Evolutionary conservation across 2,329 filamentous ascomycete species (phyloP).

Genomic region (Cercospora janseana): DNA sequence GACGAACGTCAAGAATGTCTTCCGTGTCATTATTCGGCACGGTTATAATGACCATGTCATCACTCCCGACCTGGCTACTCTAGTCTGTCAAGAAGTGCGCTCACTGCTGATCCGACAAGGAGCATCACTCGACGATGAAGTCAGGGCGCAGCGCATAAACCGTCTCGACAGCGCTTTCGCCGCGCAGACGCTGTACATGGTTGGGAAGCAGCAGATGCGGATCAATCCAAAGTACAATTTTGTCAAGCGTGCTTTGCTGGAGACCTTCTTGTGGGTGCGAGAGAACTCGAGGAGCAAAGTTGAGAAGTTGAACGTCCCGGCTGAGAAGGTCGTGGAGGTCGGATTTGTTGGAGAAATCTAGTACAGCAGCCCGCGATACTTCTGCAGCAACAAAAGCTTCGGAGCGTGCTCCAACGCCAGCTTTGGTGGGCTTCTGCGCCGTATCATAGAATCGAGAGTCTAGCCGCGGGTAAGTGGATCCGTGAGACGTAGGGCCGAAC

Average conservation of each 20-base stretch:
- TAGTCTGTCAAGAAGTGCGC: slow-evolving; percentile 30
- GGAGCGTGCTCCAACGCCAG: no score
- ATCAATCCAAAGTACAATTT: slow-evolving; percentile 20
- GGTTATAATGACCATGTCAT: slow-evolving; percentile 30
- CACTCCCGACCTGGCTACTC: slow-evolving; percentile 25
- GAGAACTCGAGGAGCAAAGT: slow-evolving; percentile 67
- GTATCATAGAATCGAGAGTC: not conserved
- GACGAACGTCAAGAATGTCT: slow-evolving; percentile 25
- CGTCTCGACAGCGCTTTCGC: slow-evolving; percentile 25
- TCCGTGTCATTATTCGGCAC: slow-evolving; percentile 29
- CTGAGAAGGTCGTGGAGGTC: slow-evolving; percentile 64
- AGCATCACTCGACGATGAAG: not conserved
- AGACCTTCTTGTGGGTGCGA: slow-evolving; percentile 60
- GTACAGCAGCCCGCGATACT: no score
- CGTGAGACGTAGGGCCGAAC: no score
- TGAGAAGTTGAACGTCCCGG: slow-evolving; percentile 57
- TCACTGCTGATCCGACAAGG: not conserved
- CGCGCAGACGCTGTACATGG: slow-evolving; percentile 27
- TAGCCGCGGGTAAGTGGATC: no score
- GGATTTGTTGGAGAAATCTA: slow-evolving; percentile 55
- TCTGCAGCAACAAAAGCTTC: no score
- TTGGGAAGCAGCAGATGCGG: slow-evolving; percentile 32
- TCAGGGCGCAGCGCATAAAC: slow-evolving; percentile 8
- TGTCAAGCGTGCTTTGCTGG: slow-evolving; percentile 48
- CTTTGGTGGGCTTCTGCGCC: no score